Percentiles rank a stretch among this genome's conserved stretches.
These are phyloP conservation scores for Diaporthe caulivora DNA, from an alignment of 2,329 filamentous ascomycete genomes.

Conservation along the genomic window DNA sequence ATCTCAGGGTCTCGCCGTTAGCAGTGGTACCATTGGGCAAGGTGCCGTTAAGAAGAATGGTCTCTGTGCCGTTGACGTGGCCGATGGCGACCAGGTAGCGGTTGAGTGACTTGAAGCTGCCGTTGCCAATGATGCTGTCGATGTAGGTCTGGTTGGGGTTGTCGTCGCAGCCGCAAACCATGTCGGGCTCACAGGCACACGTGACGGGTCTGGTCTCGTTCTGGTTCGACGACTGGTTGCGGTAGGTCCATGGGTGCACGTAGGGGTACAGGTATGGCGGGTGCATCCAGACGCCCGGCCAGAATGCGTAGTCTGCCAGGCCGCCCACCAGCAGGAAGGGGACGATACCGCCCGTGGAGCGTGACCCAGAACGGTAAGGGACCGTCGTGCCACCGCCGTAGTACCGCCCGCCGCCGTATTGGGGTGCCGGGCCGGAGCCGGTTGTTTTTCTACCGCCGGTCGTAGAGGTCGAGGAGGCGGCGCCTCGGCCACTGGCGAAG, in stretches of 20 bases:
- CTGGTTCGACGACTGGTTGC: constrained; percentile 62
- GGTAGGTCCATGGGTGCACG: constrained; percentile 60
- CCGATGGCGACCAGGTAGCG: constrained; percentile 72
- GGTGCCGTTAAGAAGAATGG: constrained; percentile 81
- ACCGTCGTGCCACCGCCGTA: constrained; percentile 74
- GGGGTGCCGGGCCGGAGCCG: constrained; percentile 69
- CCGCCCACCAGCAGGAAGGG: constrained; percentile 64
- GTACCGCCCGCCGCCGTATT: constrained; percentile 72
- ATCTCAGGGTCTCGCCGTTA: constrained; percentile 53
- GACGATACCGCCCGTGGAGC: constrained; percentile 62
- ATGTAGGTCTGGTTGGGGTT: constrained; percentile 71
- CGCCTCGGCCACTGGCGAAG: constrained; percentile 41
- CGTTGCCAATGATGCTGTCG: constrained; percentile 73
- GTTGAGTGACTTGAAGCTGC: constrained; percentile 70
- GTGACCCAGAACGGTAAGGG: constrained; percentile 71
- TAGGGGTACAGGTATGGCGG: constrained; percentile 73
- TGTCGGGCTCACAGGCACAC: constrained; percentile 70
- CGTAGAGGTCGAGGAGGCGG: constrained; percentile 52
- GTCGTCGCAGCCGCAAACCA: constrained; percentile 78
- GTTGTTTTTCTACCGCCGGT: constrained; percentile 65
- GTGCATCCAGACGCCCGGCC: constrained; percentile 77
- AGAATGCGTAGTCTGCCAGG: constrained; percentile 63
- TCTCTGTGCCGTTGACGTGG: constrained; percentile 71
- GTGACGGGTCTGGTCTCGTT: constrained; percentile 72
- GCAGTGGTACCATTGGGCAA: constrained; percentile 76